Conservation (phyloP, 2,329 filamentous ascomycete genomes). For the Curvularia eragrostidis region DNA sequence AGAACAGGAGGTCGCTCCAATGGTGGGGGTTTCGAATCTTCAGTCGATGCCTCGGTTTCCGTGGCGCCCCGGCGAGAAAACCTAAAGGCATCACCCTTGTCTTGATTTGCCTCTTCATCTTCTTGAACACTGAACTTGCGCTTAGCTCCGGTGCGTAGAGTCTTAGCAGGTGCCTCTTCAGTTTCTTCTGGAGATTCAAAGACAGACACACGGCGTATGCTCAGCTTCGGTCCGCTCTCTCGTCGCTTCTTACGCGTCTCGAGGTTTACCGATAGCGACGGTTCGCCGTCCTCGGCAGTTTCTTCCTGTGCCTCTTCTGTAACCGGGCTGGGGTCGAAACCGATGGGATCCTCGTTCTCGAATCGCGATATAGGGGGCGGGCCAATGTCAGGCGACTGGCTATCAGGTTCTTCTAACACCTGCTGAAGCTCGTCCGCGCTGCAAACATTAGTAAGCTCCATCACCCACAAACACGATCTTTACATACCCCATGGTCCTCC, state of each 20-base stretch:
- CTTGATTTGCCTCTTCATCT: constrained; percentile 51
- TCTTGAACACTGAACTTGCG: constrained; percentile 64
- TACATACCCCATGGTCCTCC: constrained; percentile 71
- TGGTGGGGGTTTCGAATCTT: constrained; percentile 27
- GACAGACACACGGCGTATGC: constrained; percentile 51
- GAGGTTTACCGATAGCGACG: constrained; percentile 54
- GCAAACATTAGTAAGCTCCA: constrained; percentile 24
- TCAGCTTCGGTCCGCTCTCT: constrained; percentile 57
- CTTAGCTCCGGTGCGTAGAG: constrained; percentile 60
- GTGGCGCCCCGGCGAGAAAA: constrained; percentile 52
- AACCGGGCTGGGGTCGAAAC: constrained; percentile 49
- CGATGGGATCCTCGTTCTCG: constrained; percentile 57
- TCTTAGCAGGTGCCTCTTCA: constrained; percentile 35
- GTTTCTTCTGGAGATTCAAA: constrained; percentile 51
- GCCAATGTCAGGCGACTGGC: constrained; percentile 73
- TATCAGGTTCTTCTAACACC: constrained; percentile 60
- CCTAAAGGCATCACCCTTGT: constrained; percentile 52
- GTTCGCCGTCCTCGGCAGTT: constrained; percentile 48
- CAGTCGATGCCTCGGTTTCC: constrained; percentile 26
- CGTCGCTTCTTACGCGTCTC: constrained; percentile 61
- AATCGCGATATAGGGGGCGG: constrained; percentile 62
- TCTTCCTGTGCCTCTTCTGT: constrained; percentile 36
- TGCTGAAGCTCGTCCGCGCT: constrained; percentile 66
- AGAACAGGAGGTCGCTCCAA: constrained; percentile 49
- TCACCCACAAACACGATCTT: constrained; percentile 5